These are phyloP conservation scores for Eucalyptus fibrosa DNA, from an alignment of 345 rosid species.

Conservation along the genomic window DNA sequence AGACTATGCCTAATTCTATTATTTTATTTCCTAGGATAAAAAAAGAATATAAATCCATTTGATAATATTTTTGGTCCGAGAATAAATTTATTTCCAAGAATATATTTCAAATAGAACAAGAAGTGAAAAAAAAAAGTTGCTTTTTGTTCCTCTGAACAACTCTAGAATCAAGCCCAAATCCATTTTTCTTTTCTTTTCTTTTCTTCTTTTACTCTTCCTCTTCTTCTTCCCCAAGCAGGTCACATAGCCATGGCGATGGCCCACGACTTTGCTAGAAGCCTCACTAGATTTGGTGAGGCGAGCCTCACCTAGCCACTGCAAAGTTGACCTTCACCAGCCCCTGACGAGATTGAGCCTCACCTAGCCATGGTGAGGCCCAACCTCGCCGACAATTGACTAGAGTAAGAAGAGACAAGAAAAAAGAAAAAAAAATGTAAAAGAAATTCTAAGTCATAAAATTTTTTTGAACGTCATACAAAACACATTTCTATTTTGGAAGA, in stretches of 20 bases:
- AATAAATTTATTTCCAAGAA: no score
- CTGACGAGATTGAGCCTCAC: fast-evolving
- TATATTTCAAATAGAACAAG: fast-evolving
- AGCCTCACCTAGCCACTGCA: fast-evolving
- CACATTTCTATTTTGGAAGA: fast-evolving
- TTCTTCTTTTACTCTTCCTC: no score
- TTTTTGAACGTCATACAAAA: no score
- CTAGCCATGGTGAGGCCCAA: fast-evolving
- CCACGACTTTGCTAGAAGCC: fast-evolving
- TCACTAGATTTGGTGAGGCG: fast-evolving
- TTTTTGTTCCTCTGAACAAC: no score
- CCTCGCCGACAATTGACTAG: fast-evolving
- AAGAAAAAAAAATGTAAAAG: fast-evolving
- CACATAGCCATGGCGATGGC: fast-evolving
- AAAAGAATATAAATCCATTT: fast-evolving
- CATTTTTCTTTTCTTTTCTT: fast-evolving
- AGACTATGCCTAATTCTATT: no score
- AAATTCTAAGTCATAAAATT: fast-evolving
- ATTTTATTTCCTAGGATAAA: fast-evolving
- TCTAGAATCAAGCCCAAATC: fast-evolving
- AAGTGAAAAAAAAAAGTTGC: fast-evolving
- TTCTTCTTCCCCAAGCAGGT: fast-evolving
- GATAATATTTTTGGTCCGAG: fast-evolving
- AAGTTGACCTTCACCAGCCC: fast-evolving
- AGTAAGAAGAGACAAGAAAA: no score